Base-by-base conservation (phyloP, 1,139 yeast genomes). In the Ogataea hybrid region DNA sequence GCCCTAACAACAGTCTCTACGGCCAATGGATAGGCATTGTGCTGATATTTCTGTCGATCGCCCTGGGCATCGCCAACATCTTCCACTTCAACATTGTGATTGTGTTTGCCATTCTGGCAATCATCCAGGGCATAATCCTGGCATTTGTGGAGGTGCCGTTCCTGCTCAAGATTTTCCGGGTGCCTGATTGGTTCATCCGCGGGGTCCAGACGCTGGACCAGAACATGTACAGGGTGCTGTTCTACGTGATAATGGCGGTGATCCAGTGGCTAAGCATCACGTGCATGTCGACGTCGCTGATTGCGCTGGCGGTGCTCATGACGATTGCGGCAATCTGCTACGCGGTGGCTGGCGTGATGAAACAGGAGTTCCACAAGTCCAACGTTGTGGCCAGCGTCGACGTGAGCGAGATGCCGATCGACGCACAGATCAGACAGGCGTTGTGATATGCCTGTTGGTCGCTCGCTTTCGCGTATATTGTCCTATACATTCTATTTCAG, bases 101-200 rank as follows among this genome's bases (percentile, higher is more conserved):
- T 46, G 76, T 88, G 34, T 90, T 90, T 62, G 81, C 94, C 21
- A 82, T 89, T 51, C 76, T 92, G 48, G 79, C 88, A 60, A 81
- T 82, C 42, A 87, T 87, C 2, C 95, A 89, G 62, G 96, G 96
- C 3, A 66, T 88, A 41, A 68, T 90, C 10, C 79, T 92, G 37
- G 69, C 90, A 35, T 87, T 94, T 61, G 90, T 92, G 41, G 99
- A 92, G 66, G 73, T 92, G 28, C 97, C 97, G 37, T 89, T 92
- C 62, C 70, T 92, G 53, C 72, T 92, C 55, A 82, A 78, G 52
- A 87, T 92, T 37, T 92, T 97, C 65, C 96, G 98, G 21, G 75
- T 94, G 59, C 87, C 96, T 35, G 96, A 89, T 45, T 77, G 79
- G 43, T 88, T 92, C 72, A 74, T 90, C 67, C 56, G 70, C 63